Conservation (phyloP, 2,329 filamentous ascomycete species). For the Fusarium sp. region DNA sequence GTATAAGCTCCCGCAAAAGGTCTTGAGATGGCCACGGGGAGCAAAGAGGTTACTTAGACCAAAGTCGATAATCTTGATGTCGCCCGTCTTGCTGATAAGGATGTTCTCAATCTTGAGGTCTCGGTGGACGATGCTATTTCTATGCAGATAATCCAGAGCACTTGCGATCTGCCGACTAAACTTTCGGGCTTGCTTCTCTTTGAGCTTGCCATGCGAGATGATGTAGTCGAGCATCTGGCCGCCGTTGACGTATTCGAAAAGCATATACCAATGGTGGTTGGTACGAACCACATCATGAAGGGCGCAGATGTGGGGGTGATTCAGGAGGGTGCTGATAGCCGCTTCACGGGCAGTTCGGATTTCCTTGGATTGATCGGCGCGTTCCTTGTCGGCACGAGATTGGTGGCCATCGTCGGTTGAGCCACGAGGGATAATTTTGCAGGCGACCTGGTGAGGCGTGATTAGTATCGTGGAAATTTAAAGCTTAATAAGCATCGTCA, state of each 20-base stretch:
- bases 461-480: constrained; percentile 24
- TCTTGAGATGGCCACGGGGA: constrained; percentile 86
- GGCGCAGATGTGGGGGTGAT: constrained; percentile 95
- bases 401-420: constrained; percentile 86
- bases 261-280: constrained; percentile 99
- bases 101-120: constrained; percentile 99
- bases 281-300: constrained; percentile 95
- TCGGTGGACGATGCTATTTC: constrained; percentile 97
- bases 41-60: constrained; percentile 96
- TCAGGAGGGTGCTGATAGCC: constrained; percentile 92
- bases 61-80: constrained; percentile 99
- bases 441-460: constrained; percentile 70
- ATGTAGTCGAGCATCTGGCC: constrained; percentile 99
- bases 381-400: constrained; percentile 77
- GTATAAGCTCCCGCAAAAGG: constrained; percentile 96
- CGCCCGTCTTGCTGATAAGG: constrained; percentile 96
- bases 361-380: constrained; percentile 96
- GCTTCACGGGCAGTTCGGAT: constrained; percentile 94
- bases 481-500: constrained; percentile 1
- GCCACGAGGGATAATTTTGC: constrained; percentile 95
- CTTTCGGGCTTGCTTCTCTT: constrained; percentile 98
- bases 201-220: constrained; percentile 95
- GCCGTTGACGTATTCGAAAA: constrained; percentile 98
- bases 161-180: constrained; percentile 98
- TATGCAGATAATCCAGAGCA: constrained; percentile 95